Percentiles rank a stretch among this genome's conserved stretches.
These are phyloP conservation scores for Ophiostoma piceae DNA, from an alignment of 2,329 filamentous ascomycete species.

Conservation along the genomic window DNA sequence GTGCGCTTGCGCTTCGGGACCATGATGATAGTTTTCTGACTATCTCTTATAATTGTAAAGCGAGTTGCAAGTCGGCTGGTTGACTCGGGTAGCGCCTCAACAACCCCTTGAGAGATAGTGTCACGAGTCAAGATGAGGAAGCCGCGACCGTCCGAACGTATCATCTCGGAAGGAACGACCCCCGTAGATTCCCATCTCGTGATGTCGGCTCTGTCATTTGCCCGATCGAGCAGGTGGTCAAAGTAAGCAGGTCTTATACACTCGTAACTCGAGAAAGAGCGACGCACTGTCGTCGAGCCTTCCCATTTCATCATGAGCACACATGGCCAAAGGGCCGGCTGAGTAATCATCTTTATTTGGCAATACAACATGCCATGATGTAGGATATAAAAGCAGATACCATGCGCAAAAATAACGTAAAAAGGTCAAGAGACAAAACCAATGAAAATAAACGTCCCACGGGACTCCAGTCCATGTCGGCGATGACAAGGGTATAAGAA, in stretches of 20 bases:
- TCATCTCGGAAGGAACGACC: not conserved
- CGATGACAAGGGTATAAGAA: not conserved
- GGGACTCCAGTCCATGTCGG: constrained; percentile 7
- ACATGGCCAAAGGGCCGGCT: not conserved
- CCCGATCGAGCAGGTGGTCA: not conserved
- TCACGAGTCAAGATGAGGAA: not conserved
- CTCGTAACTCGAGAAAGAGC: not conserved
- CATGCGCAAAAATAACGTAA: not conserved
- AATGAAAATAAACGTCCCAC: not conserved
- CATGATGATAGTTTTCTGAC: not conserved
- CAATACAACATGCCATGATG: not conserved
- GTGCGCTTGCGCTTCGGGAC: not conserved
- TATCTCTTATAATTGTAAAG: not conserved
- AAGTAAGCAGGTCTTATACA: too few relatives aligned
- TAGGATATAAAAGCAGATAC: not conserved
- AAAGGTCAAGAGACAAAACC: not conserved
- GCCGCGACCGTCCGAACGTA: not conserved
- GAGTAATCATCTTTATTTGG: not conserved
- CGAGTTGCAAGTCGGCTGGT: not conserved
- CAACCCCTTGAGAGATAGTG: not conserved
- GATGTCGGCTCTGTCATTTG: not conserved
- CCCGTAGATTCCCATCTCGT: not conserved
- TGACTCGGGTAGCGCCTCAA: not conserved
- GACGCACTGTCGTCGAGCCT: not conserved
- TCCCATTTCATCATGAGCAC: not conserved